These are phyloP conservation scores for Cucurbita maxima DNA, from an alignment of 306 rosid species.

Conservation along the genomic window DNA sequence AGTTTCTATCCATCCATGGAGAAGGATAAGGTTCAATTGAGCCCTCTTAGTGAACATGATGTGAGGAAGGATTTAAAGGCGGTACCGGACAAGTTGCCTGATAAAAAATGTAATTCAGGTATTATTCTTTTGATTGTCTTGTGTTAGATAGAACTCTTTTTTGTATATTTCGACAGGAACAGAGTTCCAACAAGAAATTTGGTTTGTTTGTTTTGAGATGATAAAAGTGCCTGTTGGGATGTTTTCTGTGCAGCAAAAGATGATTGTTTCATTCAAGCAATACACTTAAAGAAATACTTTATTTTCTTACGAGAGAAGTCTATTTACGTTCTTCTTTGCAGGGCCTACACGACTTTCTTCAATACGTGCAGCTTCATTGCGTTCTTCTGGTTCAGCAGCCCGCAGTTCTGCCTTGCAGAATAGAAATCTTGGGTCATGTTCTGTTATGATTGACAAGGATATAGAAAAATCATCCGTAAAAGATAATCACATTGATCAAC, in stretches of 20 bases:
- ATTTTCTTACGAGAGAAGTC: background rate
- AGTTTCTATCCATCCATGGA: conserved; percentile 8
- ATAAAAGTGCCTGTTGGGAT: no score
- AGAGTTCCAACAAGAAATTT: background rate
- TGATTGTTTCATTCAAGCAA: background rate
- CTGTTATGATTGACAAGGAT: conserved; percentile 14
- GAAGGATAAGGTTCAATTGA: conserved; percentile 2
- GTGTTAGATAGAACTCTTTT: background rate
- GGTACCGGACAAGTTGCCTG: conserved; percentile 1
- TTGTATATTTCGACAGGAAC: background rate
- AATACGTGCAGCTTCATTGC: conserved; percentile 30
- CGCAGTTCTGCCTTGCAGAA: conserved; percentile 16
- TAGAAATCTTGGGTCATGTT: conserved; percentile 12
- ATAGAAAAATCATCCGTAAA: conserved; percentile 12
- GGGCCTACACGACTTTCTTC: conserved; percentile 44
- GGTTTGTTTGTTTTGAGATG: background rate
- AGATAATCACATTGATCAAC: conserved; percentile 14
- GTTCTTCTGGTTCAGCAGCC: conserved; percentile 48
- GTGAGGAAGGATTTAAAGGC: conserved; percentile 7
- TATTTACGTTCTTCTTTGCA: background rate
- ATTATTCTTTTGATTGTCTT: background rate
- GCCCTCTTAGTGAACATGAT: background rate
- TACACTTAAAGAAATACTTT: background rate
- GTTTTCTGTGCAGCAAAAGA: background rate
- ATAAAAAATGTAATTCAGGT: conserved; percentile 30